Evolutionary conservation across 1,284 basidiomycete genomes (phyloP).

Genomic region (Leucoagaricus sp.): DNA sequence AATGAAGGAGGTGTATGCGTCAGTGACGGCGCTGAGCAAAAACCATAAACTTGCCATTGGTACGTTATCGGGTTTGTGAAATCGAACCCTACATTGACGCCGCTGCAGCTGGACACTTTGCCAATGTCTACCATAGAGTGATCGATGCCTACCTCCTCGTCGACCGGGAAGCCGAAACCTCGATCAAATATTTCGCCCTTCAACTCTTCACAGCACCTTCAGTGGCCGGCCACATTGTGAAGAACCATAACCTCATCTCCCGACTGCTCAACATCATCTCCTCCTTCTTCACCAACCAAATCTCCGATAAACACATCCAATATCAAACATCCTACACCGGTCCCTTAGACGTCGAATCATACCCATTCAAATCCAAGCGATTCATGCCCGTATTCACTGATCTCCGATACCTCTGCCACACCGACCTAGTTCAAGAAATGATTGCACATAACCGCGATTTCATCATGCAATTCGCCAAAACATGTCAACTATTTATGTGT

Average conservation of each 20-base stretch:
- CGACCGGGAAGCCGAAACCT: constrained; percentile 91
- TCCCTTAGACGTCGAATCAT: constrained; percentile 73
- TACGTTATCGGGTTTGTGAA: too few relatives aligned
- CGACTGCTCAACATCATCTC: constrained; percentile 58
- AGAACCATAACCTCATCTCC: constrained; percentile 73
- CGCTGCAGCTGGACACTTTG: constrained; percentile 75
- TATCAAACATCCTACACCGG: constrained; percentile 10
- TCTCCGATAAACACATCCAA: constrained; percentile 16
- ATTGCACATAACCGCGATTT: constrained; percentile 67
- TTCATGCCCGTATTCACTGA: constrained; percentile 91
- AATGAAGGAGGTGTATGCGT: constrained; percentile 83
- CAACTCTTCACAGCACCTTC: constrained; percentile 91
- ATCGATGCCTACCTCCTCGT: constrained; percentile 90
- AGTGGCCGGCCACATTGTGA: constrained; percentile 77
- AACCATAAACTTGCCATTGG: constrained; percentile 80
- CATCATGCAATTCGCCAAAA: constrained; percentile 58
- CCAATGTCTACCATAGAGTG: constrained; percentile 82
- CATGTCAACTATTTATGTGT: constrained; percentile 88
- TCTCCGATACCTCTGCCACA: constrained; percentile 76
- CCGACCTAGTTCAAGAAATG: constrained; percentile 73
- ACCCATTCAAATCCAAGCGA: constrained; percentile 90
- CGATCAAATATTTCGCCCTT: constrained; percentile 89
- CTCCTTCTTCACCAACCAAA: constrained; percentile 19
- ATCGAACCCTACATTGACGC: not conserved
- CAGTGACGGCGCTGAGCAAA: constrained; percentile 71